These are phyloP conservation scores for Echinosphaeria canescens DNA, from an alignment of 2,329 filamentous ascomycete genomes.

Conservation along the genomic window DNA sequence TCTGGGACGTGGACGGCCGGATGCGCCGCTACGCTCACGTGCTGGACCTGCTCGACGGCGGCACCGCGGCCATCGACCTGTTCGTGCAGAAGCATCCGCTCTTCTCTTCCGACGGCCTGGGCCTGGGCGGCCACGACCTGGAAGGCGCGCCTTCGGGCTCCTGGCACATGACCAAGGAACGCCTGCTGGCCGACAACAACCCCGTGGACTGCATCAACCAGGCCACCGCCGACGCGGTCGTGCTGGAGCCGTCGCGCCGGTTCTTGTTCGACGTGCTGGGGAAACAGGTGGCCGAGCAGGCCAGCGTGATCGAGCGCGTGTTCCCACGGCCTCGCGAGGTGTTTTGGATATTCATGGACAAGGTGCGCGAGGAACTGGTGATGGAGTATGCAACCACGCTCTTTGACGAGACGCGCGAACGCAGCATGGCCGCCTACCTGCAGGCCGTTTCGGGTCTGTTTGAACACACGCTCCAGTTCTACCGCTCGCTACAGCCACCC, in stretches of 20 bases:
- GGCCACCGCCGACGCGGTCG: slow-evolving; percentile 41
- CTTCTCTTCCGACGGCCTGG: slow-evolving; percentile 17
- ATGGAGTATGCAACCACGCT: slow-evolving; percentile 70
- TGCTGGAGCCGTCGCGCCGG: slow-evolving; percentile 55
- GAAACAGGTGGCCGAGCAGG: slow-evolving; percentile 61
- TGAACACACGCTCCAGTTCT: slow-evolving; percentile 64
- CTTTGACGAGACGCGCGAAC: slow-evolving; percentile 69
- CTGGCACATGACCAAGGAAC: too few species aligned
- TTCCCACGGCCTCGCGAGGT: slow-evolving; percentile 55
- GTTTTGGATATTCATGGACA: slow-evolving; percentile 59
- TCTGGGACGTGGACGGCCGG: slow-evolving; percentile 66
- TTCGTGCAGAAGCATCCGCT: slow-evolving; percentile 82
- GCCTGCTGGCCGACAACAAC: slow-evolving; percentile 48
- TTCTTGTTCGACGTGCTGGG: slow-evolving; percentile 68
- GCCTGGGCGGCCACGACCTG: too few species aligned
- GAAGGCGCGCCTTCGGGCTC: too few species aligned
- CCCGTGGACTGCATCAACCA: slow-evolving; percentile 66
- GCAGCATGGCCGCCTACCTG: slow-evolving; percentile 56
- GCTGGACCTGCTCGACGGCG: slow-evolving; percentile 62
- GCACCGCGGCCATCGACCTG: slow-evolving; percentile 54
- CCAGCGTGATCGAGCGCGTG: slow-evolving; percentile 56
- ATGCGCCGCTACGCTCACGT: slow-evolving; percentile 87
- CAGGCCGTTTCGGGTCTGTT: slow-evolving; percentile 76
- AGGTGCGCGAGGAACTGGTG: slow-evolving; percentile 65
- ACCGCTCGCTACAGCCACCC: slow-evolving; percentile 46